phyloP scores from a whole-genome alignment of 2,329 filamentous ascomycete species.

The Pseudofabraea citricarpa region DNA sequence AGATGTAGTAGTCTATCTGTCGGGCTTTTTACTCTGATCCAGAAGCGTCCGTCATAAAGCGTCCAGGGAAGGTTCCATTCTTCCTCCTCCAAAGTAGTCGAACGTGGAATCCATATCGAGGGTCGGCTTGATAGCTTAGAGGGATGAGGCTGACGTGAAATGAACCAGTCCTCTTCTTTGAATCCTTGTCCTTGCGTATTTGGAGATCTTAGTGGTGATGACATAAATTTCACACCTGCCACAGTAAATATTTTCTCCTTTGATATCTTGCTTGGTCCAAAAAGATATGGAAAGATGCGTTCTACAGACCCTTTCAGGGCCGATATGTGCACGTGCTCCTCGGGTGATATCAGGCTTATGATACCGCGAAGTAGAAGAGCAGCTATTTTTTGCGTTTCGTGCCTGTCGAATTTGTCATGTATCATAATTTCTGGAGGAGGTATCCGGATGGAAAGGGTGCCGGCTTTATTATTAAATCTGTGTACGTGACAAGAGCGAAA shows the following conservation, averaged over 20 bases:
- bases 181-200: background rate
- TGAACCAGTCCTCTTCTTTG: slow-evolving; percentile 11
- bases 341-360: slow-evolving; percentile 42
- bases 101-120: background rate
- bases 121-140: background rate
- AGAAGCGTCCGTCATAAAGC: slow-evolving; percentile 57
- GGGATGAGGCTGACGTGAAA: slow-evolving; percentile 20
- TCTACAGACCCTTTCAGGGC: slow-evolving; percentile 35
- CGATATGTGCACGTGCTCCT: slow-evolving; percentile 35
- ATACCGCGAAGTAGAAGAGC: slow-evolving; percentile 41
- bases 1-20: slow-evolving; percentile 7
- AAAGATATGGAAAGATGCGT: slow-evolving; percentile 34
- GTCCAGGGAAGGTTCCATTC: slow-evolving; percentile 15
- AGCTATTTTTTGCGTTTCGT: slow-evolving; percentile 20
- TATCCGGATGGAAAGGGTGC: background rate
- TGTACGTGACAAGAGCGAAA: slow-evolving; percentile 1
- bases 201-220: background rate
- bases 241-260: slow-evolving; percentile 11
- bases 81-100: slow-evolving; percentile 25
- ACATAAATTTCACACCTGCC: slow-evolving; percentile 17
- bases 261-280: background rate
- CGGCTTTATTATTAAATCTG: background rate
- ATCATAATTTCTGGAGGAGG: too few relatives aligned
- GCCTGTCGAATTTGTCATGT: too few relatives aligned
- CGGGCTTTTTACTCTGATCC: slow-evolving; percentile 41